Base-by-base conservation (phyloP, 306 rosid species). In the Pyrus pyrifolia region DNA sequence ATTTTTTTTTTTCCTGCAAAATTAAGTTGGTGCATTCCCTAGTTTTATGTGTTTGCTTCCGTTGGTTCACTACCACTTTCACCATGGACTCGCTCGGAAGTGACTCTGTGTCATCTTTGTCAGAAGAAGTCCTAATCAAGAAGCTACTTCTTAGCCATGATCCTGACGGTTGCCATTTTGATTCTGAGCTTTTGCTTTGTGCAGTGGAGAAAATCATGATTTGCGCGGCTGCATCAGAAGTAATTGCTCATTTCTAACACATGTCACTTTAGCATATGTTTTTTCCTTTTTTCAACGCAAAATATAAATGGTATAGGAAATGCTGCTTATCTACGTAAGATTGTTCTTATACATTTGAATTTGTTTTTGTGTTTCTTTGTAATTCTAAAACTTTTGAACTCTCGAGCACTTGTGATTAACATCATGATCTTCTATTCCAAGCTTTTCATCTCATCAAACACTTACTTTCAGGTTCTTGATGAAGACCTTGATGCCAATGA, bases 131-230 rank as follows among this genome's bases (percentile, higher is more conserved):
- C 53, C 78, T 84, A 70, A 77, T 87, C 14, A 79, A 82, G 83
- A 83, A 87, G 79, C 84, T 91, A 63, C 89, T 85, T 79, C 85
- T 88, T 4, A 83, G 84, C 71, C 93, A 91, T 60, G 90, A 87
- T 38, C 90, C 96, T 22, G 91, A 85, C 79, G 90, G 86, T 70
- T 90, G 87, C 21, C 80, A 80, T 81, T 75, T 88, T 79, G 96
- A 91, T 77, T 91, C 93, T 52, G 87, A 84, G 76, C 68, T 78
- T 33, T 77, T 87, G 83, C 86, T 88, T 53, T 85, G 49, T 31
- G 89, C 81, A 19, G 81, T 80, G 35, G 89, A 89, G 74, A 83
- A 73, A 60, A 83, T 89, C 75, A 81, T 91, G 90, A 76, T 85
- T 68, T 87, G 81, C 81, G 81, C 80, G 35, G 70, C 85, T 21